Percentiles rank a stretch among this genome's conserved stretches.
These are phyloP conservation scores for Allantophomopsis cytisporea DNA, from an alignment of 2,329 filamentous ascomycete species.

Conservation along the genomic window DNA sequence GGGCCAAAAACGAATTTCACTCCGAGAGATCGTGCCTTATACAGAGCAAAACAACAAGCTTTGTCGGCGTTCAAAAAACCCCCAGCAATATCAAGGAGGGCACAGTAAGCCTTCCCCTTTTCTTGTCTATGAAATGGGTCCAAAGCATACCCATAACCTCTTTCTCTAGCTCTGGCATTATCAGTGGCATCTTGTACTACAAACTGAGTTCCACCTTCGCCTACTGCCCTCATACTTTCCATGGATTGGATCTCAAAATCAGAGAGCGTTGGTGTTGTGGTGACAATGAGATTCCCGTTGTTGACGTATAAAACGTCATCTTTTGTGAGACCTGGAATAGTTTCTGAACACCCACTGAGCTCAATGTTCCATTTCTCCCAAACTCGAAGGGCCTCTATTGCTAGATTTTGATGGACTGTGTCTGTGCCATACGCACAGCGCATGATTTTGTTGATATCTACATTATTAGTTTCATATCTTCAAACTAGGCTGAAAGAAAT, in stretches of 20 bases:
- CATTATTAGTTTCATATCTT: too few relatives aligned
- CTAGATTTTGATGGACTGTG: constrained; percentile 10
- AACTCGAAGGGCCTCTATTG: constrained; percentile 1
- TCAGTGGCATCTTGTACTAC: constrained; percentile 1
- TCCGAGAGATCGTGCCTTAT: constrained; percentile 7
- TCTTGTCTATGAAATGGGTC: neutral
- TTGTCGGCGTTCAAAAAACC: constrained; percentile 3
- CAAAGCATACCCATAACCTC: neutral
- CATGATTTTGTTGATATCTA: constrained; percentile 29
- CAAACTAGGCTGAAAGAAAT: too few relatives aligned
- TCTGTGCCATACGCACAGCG: constrained; percentile 25
- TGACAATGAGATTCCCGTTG: constrained; percentile 1
- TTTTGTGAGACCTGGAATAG: constrained; percentile 1
- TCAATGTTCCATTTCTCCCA: constrained; percentile 5
- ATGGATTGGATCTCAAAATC: constrained; percentile 1
- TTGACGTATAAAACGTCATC: constrained; percentile 3
- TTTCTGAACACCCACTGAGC: neutral
- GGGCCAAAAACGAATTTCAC: constrained; percentile 12
- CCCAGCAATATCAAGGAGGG: constrained; percentile 3
- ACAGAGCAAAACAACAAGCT: constrained; percentile 1
- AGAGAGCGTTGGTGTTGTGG: neutral
- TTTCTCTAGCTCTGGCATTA: neutral
- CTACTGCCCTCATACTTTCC: constrained; percentile 1
- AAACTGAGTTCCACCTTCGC: constrained; percentile 2
- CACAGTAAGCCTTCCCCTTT: neutral